A percentile compares a stretch with the other conserved stretches of the same genome.
phyloP scores from a whole-genome alignment of 208 protist genomes.

The Acanthamoeba quina region DNA sequence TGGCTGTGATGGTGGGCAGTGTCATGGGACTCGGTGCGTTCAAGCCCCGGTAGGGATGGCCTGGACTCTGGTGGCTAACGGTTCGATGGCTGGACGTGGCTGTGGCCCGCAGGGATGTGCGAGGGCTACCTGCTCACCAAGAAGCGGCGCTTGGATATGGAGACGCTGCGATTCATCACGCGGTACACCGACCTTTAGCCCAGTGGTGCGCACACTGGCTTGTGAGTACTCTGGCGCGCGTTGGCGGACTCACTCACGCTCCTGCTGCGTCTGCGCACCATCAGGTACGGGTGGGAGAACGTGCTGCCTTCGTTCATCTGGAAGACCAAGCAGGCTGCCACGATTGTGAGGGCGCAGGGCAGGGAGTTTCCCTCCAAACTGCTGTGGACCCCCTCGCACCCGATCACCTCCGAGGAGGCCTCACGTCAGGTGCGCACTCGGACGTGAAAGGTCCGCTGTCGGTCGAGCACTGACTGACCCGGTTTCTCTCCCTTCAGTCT shows the following conservation, averaged over 20 bases:
- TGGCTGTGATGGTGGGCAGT: constrained; percentile 4
- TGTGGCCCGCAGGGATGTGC: neutral
- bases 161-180: constrained; percentile 18
- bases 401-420: constrained; percentile 1
- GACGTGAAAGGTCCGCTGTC: too few species aligned
- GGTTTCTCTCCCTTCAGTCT: neutral
- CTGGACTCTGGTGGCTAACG: neutral
- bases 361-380: constrained; percentile 19
- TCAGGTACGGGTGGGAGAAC: constrained; percentile 8
- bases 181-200: neutral
- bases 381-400: constrained; percentile 8
- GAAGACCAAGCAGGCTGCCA: constrained; percentile 27
- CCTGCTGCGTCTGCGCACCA: neutral
- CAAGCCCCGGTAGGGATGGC: neutral
- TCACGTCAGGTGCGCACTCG: neutral
- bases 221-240: neutral
- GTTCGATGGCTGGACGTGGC: neutral
- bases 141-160: neutral
- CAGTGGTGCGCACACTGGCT: neutral
- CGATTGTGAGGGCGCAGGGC: neutral
- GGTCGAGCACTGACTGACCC: neutral
- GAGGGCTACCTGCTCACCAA: constrained; percentile 17
- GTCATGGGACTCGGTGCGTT: constrained; percentile 6
- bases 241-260: neutral
- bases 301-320: constrained; percentile 4